Evolutionary conservation across 129 eudicot species (phyloP).

Genomic region (Helichrysum umbraculigerum): DNA sequence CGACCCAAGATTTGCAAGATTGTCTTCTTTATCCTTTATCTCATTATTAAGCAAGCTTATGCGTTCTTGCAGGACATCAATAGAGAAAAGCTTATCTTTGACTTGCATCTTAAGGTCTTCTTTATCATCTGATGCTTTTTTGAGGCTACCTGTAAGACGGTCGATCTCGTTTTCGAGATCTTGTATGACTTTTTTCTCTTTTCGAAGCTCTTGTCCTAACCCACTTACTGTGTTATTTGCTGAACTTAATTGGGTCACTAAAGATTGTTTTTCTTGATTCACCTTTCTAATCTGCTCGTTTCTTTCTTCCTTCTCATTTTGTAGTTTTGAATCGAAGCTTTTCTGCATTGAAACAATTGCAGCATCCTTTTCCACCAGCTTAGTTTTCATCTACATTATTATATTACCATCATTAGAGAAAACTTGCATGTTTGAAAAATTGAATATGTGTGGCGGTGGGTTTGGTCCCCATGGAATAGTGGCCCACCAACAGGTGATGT

Average conservation of each 20-base stretch:
- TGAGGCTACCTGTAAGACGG: conserved; percentile 39
- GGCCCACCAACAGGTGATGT: too few species aligned
- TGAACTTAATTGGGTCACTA: conserved; percentile 54
- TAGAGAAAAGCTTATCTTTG: conserved; percentile 51
- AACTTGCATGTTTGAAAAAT: too few species aligned
- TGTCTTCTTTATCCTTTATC: conserved; percentile 64
- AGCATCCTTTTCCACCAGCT: conserved; percentile 68
- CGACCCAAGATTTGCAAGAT: conserved; percentile 39
- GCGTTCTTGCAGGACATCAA: conserved; percentile 59
- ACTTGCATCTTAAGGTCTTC: conserved; percentile 52
- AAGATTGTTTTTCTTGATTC: conserved; percentile 58
- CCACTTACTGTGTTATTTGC: conserved; percentile 57
- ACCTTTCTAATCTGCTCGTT: conserved; percentile 44
- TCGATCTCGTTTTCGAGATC: conserved; percentile 51
- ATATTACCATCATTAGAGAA: background rate
- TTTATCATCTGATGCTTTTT: conserved; percentile 51
- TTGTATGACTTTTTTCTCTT: conserved; percentile 51
- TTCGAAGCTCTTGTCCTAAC: conserved; percentile 61
- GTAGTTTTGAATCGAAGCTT: conserved; percentile 51
- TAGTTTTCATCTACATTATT: conserved; percentile 47
- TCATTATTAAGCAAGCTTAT: conserved; percentile 57
- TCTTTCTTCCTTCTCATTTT: conserved; percentile 54
- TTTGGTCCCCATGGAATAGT: too few species aligned
- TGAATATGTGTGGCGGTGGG: too few species aligned
- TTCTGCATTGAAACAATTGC: conserved; percentile 60